phyloP scores from a whole-genome alignment of 1,284 basidiomycete species.

The Gymnopus androsaceus region DNA sequence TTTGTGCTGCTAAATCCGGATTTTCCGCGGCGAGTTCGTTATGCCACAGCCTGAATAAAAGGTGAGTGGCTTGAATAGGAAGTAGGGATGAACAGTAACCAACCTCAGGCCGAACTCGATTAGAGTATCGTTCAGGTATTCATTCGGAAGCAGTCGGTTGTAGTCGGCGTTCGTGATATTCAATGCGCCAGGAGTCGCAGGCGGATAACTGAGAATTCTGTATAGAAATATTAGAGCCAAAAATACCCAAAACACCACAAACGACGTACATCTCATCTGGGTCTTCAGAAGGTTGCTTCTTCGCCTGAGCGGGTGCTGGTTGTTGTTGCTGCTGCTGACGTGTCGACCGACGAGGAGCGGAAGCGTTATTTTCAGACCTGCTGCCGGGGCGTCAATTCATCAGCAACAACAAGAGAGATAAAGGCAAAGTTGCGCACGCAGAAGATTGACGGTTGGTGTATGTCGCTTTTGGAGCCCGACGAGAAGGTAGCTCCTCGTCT shows the following conservation, averaged over 20 bases:
- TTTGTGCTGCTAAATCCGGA: constrained; percentile 67
- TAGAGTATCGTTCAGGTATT: constrained; percentile 93
- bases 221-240: constrained; percentile 10
- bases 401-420: not conserved
- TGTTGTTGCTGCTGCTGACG: constrained; percentile 21
- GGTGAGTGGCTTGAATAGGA: constrained; percentile 3
- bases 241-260: not conserved
- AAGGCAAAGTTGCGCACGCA: not conserved
- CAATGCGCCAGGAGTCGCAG: constrained; percentile 67
- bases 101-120: constrained; percentile 95
- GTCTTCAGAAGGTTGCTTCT: constrained; percentile 37
- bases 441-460: not conserved
- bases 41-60: constrained; percentile 63
- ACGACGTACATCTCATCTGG: constrained; percentile 65
- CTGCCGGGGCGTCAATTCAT: constrained; percentile 5
- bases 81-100: constrained; percentile 27
- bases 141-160: constrained; percentile 69
- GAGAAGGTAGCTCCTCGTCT: not conserved
- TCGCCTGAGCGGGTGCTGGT: no score
- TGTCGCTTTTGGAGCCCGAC: not conserved
- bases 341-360: constrained; percentile 32
- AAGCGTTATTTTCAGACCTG: constrained; percentile 10
- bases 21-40: constrained; percentile 53
- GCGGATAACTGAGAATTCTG: constrained; percentile 79
- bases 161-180: constrained; percentile 81